Evolutionary conservation across 768 basidiomycete species (phyloP).

Genomic region (Termitomyces sp.): DNA sequence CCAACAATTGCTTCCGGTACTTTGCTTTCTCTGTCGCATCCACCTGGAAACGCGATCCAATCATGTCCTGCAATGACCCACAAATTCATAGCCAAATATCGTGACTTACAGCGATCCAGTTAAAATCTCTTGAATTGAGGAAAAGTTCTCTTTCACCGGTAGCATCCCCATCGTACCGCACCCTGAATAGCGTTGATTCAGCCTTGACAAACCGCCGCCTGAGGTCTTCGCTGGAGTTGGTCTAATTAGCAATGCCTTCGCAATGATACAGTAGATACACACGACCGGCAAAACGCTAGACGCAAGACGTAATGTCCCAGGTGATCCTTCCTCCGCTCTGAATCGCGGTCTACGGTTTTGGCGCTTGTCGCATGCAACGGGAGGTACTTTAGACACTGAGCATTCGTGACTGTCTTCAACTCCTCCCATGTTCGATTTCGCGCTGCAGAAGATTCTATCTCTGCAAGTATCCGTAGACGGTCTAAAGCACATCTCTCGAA

Average conservation of each 20-base stretch:
- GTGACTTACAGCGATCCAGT: conserved; percentile 51
- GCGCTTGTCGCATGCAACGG: conserved; percentile 60
- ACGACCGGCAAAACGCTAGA: conserved; percentile 96
- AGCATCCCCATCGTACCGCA: conserved; percentile 70
- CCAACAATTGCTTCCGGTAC: conserved; percentile 42
- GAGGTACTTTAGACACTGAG: conserved; percentile 71
- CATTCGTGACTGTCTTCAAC: conserved; percentile 52
- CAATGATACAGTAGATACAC: conserved; percentile 27
- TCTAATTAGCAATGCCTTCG: not conserved
- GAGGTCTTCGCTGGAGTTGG: conserved; percentile 70
- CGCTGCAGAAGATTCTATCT: conserved; percentile 85
- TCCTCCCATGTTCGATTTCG: conserved; percentile 83
- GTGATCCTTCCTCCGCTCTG: conserved; percentile 76
- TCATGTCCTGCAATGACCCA: not conserved
- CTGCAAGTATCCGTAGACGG: conserved; percentile 79
- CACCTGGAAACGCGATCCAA: conserved; percentile 32
- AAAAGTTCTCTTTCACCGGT: conserved; percentile 57
- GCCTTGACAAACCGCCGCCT: conserved; percentile 84
- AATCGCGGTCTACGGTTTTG: conserved; percentile 38
- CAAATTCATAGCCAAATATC: not conserved
- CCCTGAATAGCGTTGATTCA: conserved; percentile 76
- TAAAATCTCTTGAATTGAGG: conserved; percentile 56
- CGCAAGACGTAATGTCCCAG: conserved; percentile 91
- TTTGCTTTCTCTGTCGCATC: conserved; percentile 45
- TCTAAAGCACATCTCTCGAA: conserved; percentile 91